A percentile compares a stretch with the other conserved stretches of the same genome.
These are phyloP conservation scores for Hemisphaericaspora subhashii DNA, from an alignment of 1,139 yeast species.

Conservation along the genomic window DNA sequence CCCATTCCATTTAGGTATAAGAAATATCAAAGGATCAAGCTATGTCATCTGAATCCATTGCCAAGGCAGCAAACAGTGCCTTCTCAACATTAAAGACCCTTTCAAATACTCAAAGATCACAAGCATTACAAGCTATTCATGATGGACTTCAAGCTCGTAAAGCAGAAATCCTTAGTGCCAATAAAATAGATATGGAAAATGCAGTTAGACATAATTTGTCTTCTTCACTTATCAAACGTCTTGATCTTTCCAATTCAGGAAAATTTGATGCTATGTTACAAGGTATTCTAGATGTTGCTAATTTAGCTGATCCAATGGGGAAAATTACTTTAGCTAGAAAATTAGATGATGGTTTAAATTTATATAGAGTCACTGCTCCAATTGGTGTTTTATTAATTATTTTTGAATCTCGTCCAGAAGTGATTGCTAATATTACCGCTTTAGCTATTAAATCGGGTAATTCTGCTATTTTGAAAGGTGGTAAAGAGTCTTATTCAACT, in stretches of 20 bases:
- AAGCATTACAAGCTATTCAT: constrained; percentile 70
- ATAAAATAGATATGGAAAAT: constrained; percentile 67
- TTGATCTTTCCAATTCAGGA: constrained; percentile 78
- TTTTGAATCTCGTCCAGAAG: constrained; percentile 97
- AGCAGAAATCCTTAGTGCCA: constrained; percentile 66
- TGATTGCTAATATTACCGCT: constrained; percentile 95
- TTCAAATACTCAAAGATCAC: constrained; percentile 68
- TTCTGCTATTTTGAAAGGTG: constrained; percentile 96
- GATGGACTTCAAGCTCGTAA: constrained; percentile 62
- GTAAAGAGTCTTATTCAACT: constrained; percentile 86
- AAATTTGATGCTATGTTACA: constrained; percentile 93
- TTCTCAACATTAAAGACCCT: constrained; percentile 80
- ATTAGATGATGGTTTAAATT: constrained; percentile 81
- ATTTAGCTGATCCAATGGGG: constrained; percentile 87
- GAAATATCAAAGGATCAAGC: not conserved
- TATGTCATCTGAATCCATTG: constrained; percentile 64
- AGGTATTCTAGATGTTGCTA: constrained; percentile 90
- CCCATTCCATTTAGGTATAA: too few species aligned
- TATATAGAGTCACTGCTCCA: constrained; percentile 86
- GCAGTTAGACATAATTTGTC: constrained; percentile 64
- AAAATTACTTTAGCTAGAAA: constrained; percentile 77
- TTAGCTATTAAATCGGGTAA: constrained; percentile 94
- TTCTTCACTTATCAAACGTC: constrained; percentile 71
- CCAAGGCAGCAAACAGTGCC: constrained; percentile 74
- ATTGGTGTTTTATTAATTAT: constrained; percentile 92